Evolutionary conservation across 2,329 filamentous ascomycete species (phyloP).

Genomic region (Alternaria dauci): DNA sequence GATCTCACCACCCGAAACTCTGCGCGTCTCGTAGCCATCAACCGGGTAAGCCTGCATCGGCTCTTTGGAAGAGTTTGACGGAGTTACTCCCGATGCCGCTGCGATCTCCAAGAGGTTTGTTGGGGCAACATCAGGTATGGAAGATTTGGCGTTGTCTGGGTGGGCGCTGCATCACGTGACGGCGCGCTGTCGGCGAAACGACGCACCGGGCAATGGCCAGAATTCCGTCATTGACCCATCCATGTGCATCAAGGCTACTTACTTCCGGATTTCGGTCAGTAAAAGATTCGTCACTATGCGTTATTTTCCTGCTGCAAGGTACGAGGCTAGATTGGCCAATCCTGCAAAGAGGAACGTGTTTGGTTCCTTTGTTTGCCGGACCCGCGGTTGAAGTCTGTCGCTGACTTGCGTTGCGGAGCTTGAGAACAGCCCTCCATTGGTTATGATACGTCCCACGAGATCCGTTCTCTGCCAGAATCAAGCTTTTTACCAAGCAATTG

Average conservation of each 20-base stretch:
- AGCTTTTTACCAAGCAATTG: slow-evolving; percentile 41
- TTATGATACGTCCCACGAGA: not conserved
- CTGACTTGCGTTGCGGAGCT: not conserved
- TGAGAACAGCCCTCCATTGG: slow-evolving; percentile 1
- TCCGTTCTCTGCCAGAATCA: slow-evolving; percentile 25
- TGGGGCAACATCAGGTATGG: not conserved
- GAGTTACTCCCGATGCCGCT: not conserved
- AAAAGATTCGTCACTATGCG: slow-evolving; percentile 5
- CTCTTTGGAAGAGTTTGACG: not conserved
- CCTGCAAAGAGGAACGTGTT: not conserved
- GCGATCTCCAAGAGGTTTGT: not conserved
- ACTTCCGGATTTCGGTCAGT: not conserved
- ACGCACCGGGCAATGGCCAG: not conserved
- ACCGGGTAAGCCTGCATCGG: not conserved
- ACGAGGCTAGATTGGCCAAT: not conserved
- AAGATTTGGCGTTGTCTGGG: not conserved
- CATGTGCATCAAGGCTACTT: not conserved
- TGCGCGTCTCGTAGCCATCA: not conserved
- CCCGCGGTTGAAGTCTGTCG: not conserved
- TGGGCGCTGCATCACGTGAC: slow-evolving; percentile 1
- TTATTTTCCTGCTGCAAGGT: slow-evolving; percentile 5
- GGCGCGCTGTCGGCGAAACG: slow-evolving; percentile 1
- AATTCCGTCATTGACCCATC: not conserved
- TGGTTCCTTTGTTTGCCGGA: not conserved
- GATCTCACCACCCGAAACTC: slow-evolving; percentile 4